Percentiles rank a stretch among this genome's conserved stretches.
Conservation (phyloP, 352 stramenopile genomes). For the Aphanomyces invadans region DNA sequence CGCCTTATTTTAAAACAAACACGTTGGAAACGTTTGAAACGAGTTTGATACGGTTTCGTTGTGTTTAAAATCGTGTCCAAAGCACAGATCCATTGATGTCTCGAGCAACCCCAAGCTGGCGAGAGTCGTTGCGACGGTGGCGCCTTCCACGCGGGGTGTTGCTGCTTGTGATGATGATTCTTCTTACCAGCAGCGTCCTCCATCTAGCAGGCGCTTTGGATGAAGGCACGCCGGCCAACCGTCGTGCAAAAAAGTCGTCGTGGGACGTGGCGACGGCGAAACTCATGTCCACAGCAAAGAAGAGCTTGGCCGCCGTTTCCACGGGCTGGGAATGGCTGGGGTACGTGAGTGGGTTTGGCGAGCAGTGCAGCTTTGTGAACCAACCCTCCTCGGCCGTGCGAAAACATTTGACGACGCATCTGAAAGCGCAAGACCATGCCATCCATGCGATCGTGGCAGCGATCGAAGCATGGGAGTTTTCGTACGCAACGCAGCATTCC, state of each 20-base stretch:
- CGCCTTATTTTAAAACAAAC: too few species aligned
- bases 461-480: conserved; percentile 78
- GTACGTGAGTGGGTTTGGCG: conserved; percentile 27
- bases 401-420: conserved; percentile 40
- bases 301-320: background rate
- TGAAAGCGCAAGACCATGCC: conserved; percentile 58
- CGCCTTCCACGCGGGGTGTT: too few species aligned
- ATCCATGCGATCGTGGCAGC: conserved; percentile 57
- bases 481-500: too few species aligned
- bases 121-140: too few species aligned
- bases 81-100: too few species aligned
- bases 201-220: background rate
- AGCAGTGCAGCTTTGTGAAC: conserved; percentile 64
- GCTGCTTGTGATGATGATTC: background rate
- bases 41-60: too few species aligned
- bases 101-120: too few species aligned
- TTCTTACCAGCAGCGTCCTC: background rate
- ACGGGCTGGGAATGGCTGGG: conserved; percentile 12
- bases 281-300: background rate
- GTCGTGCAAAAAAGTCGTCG: background rate
- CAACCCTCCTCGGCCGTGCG: conserved; percentile 55
- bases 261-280: background rate
- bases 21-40: too few species aligned
- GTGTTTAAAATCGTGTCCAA: too few species aligned
- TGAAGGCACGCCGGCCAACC: background rate